phyloP scores from a whole-genome alignment of 1,139 yeast genomes.

The Sugiyamaella grinbergsii region DNA sequence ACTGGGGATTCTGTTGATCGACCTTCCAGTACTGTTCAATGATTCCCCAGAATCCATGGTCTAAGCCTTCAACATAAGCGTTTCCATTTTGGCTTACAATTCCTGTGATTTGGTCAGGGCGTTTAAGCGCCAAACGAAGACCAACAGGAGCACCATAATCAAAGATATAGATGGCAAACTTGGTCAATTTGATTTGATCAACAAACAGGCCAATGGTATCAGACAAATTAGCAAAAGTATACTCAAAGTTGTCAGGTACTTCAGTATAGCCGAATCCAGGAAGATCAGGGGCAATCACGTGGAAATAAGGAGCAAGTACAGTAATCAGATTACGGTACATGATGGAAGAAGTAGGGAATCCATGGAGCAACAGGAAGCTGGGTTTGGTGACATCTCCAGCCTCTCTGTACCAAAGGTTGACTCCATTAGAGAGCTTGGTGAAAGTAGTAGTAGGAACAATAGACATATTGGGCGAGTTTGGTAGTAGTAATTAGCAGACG shows the following conservation, averaged over 20 bases:
- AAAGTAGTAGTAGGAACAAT: slow-evolving; percentile 16
- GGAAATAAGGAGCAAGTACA: slow-evolving; percentile 43
- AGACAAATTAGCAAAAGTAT: slow-evolving; percentile 44
- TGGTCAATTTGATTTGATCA: slow-evolving; percentile 37
- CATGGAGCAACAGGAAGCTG: slow-evolving; percentile 46
- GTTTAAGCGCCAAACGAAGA: slow-evolving; percentile 43
- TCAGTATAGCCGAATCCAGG: slow-evolving; percentile 50
- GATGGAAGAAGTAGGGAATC: slow-evolving; percentile 50
- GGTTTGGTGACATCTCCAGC: slow-evolving; percentile 44
- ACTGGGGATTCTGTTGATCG: slow-evolving; percentile 27
- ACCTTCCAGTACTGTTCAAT: slow-evolving; percentile 42
- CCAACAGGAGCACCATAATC: slow-evolving; percentile 53
- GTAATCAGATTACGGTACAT: slow-evolving; percentile 47
- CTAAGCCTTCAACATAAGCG: slow-evolving; percentile 49
- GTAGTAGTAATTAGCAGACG: slow-evolving; percentile 1
- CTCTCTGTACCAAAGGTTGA: slow-evolving; percentile 46
- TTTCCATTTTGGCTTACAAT: slow-evolving; percentile 50
- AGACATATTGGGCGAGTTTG: slow-evolving; percentile 5
- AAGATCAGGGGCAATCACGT: slow-evolving; percentile 50
- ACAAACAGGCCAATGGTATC: slow-evolving; percentile 43
- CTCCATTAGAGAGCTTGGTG: slow-evolving; percentile 20
- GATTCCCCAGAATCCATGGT: slow-evolving; percentile 45
- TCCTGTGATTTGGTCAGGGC: slow-evolving; percentile 41
- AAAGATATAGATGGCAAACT: slow-evolving; percentile 45
- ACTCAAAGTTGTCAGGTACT: slow-evolving; percentile 38